These are phyloP conservation scores for Ramaria rubella DNA, from an alignment of 768 basidiomycete genomes.

Conservation along the genomic window DNA sequence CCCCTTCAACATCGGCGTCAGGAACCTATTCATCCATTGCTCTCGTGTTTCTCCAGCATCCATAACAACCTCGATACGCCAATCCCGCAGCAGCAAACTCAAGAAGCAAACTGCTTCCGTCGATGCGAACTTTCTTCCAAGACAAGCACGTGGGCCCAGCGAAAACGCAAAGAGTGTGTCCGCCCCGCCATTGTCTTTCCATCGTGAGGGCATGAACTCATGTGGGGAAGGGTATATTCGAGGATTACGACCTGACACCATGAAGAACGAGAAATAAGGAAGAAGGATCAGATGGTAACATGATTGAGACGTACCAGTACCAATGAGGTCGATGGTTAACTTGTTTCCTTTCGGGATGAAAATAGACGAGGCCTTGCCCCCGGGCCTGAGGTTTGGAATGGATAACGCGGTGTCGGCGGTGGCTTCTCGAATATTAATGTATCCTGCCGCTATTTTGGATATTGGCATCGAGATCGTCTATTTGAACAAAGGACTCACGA, in stretches of 20 bases:
- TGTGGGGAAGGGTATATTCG: slow-evolving; percentile 43
- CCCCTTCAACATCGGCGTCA: no score
- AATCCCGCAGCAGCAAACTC: slow-evolving; percentile 46
- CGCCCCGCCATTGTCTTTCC: slow-evolving; percentile 32
- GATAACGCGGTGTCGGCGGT: neutral
- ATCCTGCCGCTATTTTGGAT: slow-evolving; percentile 21
- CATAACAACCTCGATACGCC: slow-evolving; percentile 41
- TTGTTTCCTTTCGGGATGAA: slow-evolving; percentile 20
- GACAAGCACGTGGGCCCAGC: slow-evolving; percentile 43
- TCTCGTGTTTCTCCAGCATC: slow-evolving; percentile 28
- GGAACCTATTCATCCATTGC: no score
- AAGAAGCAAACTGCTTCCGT: slow-evolving; percentile 49
- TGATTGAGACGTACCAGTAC: slow-evolving; percentile 35
- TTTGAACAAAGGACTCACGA: slow-evolving; percentile 19
- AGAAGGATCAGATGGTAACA: neutral
- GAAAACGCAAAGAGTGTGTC: slow-evolving; percentile 20
- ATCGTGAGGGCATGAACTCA: slow-evolving; percentile 44
- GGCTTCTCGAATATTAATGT: slow-evolving; percentile 20
- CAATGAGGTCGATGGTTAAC: slow-evolving; percentile 43
- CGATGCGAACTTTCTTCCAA: slow-evolving; percentile 50
- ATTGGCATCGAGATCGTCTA: neutral
- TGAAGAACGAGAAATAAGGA: no score
- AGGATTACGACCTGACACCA: slow-evolving; percentile 43
- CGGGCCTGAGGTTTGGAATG: slow-evolving; percentile 16
- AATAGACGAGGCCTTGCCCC: slow-evolving; percentile 11